A percentile compares a stretch with the other conserved stretches of the same genome.
Conservation (phyloP, 78 protist genomes). For the slime mould (Dictyostelium discoideum) region DNA sequence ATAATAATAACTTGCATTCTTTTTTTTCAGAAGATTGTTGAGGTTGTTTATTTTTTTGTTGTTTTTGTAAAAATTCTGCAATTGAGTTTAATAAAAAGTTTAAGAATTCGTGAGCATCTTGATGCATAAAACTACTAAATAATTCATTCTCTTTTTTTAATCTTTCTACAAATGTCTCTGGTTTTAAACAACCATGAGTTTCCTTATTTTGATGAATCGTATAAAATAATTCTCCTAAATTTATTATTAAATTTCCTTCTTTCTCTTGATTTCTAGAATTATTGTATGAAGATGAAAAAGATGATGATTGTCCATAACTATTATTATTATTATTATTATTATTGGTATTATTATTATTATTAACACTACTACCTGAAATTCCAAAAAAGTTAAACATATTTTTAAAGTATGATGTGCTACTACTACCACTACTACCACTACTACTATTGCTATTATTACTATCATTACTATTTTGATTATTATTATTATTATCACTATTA, state of each 20-base stretch:
- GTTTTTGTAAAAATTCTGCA: constrained; percentile 81
- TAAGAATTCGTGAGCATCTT: constrained; percentile 96
- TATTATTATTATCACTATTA: background rate
- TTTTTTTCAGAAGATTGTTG: background rate
- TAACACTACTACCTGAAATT: background rate
- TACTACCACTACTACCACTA: background rate
- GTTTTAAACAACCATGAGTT: constrained; percentile 78
- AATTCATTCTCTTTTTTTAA: constrained; percentile 88
- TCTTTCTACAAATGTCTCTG: constrained; percentile 78
- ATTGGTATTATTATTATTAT: background rate
- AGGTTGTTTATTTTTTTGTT: constrained; percentile 1
- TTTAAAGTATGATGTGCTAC: background rate
- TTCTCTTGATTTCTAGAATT: background rate
- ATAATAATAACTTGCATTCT: background rate
- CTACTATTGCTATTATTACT: background rate
- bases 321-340: background rate
- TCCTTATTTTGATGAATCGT: constrained; percentile 64
- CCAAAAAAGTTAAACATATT: constrained; percentile 16
- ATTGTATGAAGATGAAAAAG: background rate
- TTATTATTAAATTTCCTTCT: background rate
- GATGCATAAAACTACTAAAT: constrained; percentile 89
- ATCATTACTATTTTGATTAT: background rate
- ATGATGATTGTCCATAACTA: background rate
- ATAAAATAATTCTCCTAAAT: constrained; percentile 81
- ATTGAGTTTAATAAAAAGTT: constrained; percentile 90